Evolutionary conservation across 2,329 filamentous ascomycete species (phyloP), one percentile per base, ranked within the genome.

Genomic region (Curvularia spicifera): DNA sequence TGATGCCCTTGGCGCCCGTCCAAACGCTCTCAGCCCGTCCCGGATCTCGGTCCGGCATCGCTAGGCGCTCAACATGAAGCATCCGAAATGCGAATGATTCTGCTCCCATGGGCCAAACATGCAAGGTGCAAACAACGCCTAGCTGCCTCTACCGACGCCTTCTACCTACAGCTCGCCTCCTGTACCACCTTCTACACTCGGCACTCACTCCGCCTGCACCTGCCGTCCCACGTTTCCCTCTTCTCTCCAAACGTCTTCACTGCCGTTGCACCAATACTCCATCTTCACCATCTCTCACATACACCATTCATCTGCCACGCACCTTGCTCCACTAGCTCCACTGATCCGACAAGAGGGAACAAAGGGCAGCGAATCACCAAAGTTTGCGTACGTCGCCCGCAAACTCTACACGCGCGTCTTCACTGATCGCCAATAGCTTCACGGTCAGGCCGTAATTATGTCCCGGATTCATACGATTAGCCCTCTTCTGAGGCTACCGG

Each of bases 211-310:
- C 44, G 45, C 46, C 49, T 50, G 47, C 28, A 50, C 47, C 57
- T 60, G 57, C 50, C 54, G 54, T 57, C 54, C 50, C 46, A 57
- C 51, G 42, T 54, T 44, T 47, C 57, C 44, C 33, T n/a, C 45
- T 44, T 43, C 24, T 40, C 9, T 50, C 29, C 33, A 42, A 46
- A n/a, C 37, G 49, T 29, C 42, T 47, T 37, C 48, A 26, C 29
- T 28, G 31, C 33, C 44, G 54, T 60, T 57, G 50, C 55, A 60
- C 53, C 54, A 57, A 60, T 60, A 57, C 42, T 57, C 42, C 18
- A 15, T 40, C 37, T 28, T n/a, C 43, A 29, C 13, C 47, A 33
- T 44, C 50, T 28, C 18, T 18, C 18, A 18, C 18, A 18, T 18
- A 18, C 18, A 18, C 18, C 18, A 18, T 26, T 49, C 18, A 42